phyloP scores from a whole-genome alignment of 1,139 yeast species.

The Entelexis paramagnoliae region DNA sequence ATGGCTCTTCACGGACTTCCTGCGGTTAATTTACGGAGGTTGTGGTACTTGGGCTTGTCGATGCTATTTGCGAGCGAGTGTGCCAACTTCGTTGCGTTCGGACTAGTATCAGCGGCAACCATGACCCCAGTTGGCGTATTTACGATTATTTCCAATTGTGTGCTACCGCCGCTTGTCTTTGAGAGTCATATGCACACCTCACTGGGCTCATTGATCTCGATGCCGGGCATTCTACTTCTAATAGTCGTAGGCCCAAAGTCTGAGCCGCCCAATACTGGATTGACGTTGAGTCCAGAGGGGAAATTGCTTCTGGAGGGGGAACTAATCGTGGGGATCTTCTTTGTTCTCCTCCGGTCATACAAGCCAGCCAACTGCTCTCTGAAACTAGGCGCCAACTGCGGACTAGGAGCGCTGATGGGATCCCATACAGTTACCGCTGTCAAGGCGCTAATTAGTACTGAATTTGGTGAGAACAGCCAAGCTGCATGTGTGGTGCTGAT shows the following conservation, averaged over 20 bases:
- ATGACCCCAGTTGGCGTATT: conserved; percentile 42
- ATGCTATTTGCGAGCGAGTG: conserved; percentile 38
- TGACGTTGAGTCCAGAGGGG: background rate
- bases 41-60: conserved; percentile 37
- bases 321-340: conserved; percentile 8
- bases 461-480: background rate
- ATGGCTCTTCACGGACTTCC: conserved; percentile 22
- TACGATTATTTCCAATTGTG: conserved; percentile 38
- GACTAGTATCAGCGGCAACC: conserved; percentile 36
- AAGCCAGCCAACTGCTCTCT: conserved; percentile 15
- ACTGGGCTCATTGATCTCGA: conserved; percentile 34
- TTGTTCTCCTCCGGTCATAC: background rate
- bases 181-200: conserved; percentile 33
- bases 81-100: conserved; percentile 40
- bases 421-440: conserved; percentile 39
- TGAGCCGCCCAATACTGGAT: background rate
- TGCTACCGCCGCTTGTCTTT: conserved; percentile 39
- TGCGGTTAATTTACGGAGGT: conserved; percentile 5
- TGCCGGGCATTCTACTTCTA: conserved; percentile 36
- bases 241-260: conserved; percentile 29
- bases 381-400: conserved; percentile 18
- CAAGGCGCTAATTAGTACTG: conserved; percentile 30
- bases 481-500: conserved; percentile 19
- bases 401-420: conserved; percentile 38
- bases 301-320: background rate